phyloP scores from a whole-genome alignment of 805 yeast species.

The Saturnispora serradocipensis region DNA sequence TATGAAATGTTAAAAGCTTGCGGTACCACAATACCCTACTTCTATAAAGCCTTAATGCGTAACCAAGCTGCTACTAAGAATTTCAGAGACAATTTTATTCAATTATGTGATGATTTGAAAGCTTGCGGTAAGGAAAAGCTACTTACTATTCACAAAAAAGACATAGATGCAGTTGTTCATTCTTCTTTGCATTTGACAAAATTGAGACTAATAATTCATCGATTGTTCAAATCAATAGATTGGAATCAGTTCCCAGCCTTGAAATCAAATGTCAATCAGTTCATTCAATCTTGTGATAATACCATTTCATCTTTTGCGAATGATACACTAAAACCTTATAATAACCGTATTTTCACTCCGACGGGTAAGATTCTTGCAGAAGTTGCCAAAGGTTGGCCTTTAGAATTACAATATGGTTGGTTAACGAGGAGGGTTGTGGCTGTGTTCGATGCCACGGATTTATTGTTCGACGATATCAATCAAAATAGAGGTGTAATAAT shows the following conservation, averaged over 20 bases:
- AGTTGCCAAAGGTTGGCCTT: slow-evolving; percentile 80
- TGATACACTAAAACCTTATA: slow-evolving; percentile 40
- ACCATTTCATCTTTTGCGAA: slow-evolving; percentile 79
- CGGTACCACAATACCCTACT: slow-evolving; percentile 77
- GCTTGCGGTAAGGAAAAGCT: slow-evolving; percentile 21
- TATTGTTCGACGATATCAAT: slow-evolving; percentile 18
- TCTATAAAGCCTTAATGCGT: slow-evolving; percentile 85
- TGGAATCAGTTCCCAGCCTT: slow-evolving; percentile 30
- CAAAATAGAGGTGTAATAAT: slow-evolving; percentile 49
- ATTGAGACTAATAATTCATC: slow-evolving; percentile 55
- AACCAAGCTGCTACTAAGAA: slow-evolving; percentile 86
- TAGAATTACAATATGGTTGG: slow-evolving; percentile 84
- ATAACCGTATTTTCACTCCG: slow-evolving; percentile 73
- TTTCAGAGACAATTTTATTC: slow-evolving; percentile 40
- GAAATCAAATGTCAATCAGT: slow-evolving; percentile 27
- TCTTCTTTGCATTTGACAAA: slow-evolving; percentile 66
- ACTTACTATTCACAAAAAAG: slow-evolving; percentile 36
- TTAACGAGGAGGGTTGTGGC: slow-evolving; percentile 76
- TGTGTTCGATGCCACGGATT: slow-evolving; percentile 37
- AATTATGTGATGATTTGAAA: slow-evolving; percentile 32
- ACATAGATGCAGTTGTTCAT: slow-evolving; percentile 52
- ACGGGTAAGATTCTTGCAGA: slow-evolving; percentile 84
- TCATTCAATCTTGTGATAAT: slow-evolving; percentile 45
- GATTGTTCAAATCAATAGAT: slow-evolving; percentile 43
- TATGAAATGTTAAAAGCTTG: slow-evolving; percentile 72